Evolutionary conservation across 2,329 filamentous ascomycete genomes (phyloP), one percentile per base, ranked within the genome.

Genomic region (Xylariomycetidae sp.): DNA sequence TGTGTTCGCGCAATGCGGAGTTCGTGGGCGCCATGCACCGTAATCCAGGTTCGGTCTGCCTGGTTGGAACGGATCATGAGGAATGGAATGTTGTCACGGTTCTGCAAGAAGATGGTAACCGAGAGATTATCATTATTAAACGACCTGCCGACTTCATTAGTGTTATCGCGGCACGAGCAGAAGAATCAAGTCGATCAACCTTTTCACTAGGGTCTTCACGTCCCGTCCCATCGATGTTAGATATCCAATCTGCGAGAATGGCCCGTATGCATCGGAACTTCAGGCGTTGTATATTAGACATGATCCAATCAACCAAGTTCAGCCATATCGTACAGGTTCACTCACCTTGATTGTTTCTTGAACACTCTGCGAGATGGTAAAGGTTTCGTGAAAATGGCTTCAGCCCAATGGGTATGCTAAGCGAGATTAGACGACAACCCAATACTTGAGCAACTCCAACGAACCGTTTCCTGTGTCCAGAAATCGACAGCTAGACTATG

Each of bases 341-440:
- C 58, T 54, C 41, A 65, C 63, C 40, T 38, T 49, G 48, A 48
- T 30, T 50, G 53, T 38, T 67, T 59, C 44, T 64, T 68, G 31
- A 79, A 54, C 5, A 63, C 59, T 4, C 72, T 77, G 10, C 67
- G 61, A 9, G 66, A 67, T 1, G 73, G 65, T 25, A 76, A 56
- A 0, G 71, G 70, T 14, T 70, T 59, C 1, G 71, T 70, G 42
- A 81, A 80, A 16, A 81, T 76, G 25, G 72, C 66, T 44, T 78
- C 69, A 5, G 76, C 74, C 77, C 77, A 82, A 48, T 81, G 76
- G 4, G 63, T 56, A 31, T 59, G 59, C 72, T 78, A 25, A 17
- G 17, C 6, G 20, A 19, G 10, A 15, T 42, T 32, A 34, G 25
- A 7, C 8, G 38, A 15, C 37, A 27, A 39, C 33, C 18, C 19